These are phyloP conservation scores for Naematelia encephala DNA, from an alignment of 768 basidiomycete genomes.

Conservation along the genomic window DNA sequence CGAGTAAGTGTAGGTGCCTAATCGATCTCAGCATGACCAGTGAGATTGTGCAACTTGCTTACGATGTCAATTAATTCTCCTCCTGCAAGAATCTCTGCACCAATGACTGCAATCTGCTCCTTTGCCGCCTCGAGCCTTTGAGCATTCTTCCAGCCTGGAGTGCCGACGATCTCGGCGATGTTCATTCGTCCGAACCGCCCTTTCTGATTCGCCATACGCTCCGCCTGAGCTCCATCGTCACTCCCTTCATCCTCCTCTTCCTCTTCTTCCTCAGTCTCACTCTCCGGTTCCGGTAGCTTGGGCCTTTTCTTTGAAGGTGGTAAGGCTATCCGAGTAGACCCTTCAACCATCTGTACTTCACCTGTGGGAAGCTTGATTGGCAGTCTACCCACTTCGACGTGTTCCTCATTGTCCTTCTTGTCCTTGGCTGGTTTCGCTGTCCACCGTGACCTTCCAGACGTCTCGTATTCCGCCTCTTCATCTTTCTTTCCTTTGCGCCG, in stretches of 20 bases:
- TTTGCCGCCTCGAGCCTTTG: constrained; percentile 68
- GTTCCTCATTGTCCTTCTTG: constrained; percentile 23
- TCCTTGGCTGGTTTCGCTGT: constrained; percentile 7
- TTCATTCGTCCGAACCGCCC: constrained; percentile 49
- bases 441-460: constrained; percentile 55
- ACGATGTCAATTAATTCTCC: constrained; percentile 81
- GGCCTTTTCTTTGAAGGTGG: constrained; percentile 31
- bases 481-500: constrained; percentile 40
- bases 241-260: constrained; percentile 35
- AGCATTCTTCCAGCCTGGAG: constrained; percentile 50
- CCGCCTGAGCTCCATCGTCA: constrained; percentile 38
- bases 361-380: constrained; percentile 87
- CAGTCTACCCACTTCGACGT: constrained; percentile 53
- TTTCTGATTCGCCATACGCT: constrained; percentile 39
- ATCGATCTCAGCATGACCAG: constrained; percentile 9
- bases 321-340: constrained; percentile 43
- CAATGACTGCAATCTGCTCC: constrained; percentile 88
- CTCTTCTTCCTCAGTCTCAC: constrained; percentile 30
- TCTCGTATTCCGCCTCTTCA: constrained; percentile 54
- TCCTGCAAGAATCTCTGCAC: constrained; percentile 89
- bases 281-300: constrained; percentile 14
- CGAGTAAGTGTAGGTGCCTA: constrained; percentile 86
- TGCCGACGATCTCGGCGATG: constrained; percentile 44
- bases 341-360: constrained; percentile 58
- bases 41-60: constrained; percentile 42